Percentiles rank a stretch among this genome's conserved stretches.
These are phyloP conservation scores for Raphanus hybrid DNA, from an alignment of 441 rosid species.

Conservation along the genomic window DNA sequence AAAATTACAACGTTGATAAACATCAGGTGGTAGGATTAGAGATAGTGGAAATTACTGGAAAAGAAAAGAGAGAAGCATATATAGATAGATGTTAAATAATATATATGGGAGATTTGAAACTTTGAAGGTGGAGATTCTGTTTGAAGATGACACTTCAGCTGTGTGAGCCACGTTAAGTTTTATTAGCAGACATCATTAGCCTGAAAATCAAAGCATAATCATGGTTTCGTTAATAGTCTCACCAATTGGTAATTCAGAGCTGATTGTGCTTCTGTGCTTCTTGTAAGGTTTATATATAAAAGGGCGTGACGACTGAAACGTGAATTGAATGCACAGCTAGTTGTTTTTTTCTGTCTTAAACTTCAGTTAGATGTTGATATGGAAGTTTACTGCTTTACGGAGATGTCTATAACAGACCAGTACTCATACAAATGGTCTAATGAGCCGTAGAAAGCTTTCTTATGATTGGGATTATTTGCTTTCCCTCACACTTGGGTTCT, in stretches of 20 bases:
- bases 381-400: neutral
- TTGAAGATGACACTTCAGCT: slow-evolving; percentile 38
- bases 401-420: neutral
- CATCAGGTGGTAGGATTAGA: too few species aligned
- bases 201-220: slow-evolving; percentile 1
- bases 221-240: slow-evolving; percentile 9
- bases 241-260: slow-evolving; percentile 11
- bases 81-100: too few species aligned
- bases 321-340: neutral
- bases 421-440: neutral
- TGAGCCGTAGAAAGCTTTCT: neutral
- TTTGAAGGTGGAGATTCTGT: neutral
- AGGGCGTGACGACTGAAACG: neutral
- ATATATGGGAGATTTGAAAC: neutral
- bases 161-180: slow-evolving; percentile 14
- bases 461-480: neutral
- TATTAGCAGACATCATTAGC: slow-evolving; percentile 14
- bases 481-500: neutral
- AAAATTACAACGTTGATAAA: too few species aligned
- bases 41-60: too few species aligned
- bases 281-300: neutral
- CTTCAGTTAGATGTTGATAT: neutral
- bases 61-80: too few species aligned
- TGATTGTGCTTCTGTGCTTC: slow-evolving; percentile 31
- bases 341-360: too few species aligned